phyloP scores from a whole-genome alignment of 176 grass and related monocot genomes.

The Eleusine coracana region DNA sequence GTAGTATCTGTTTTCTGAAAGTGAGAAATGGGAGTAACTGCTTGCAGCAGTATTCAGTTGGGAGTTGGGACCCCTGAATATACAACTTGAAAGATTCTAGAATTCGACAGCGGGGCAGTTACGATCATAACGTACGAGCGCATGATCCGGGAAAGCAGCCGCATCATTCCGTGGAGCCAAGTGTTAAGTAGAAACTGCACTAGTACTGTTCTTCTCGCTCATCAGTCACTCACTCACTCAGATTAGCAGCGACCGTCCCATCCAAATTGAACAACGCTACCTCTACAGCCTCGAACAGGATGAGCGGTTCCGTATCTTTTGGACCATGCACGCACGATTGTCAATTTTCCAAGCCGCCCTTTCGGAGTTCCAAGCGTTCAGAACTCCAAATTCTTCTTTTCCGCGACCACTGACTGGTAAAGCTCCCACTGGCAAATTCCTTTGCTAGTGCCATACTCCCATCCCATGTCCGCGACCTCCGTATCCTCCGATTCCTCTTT shows the following conservation, averaged over 20 bases:
- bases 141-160: background rate
- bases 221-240: background rate
- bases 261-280: background rate
- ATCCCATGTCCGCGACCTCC: background rate
- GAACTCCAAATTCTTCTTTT: background rate
- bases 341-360: background rate
- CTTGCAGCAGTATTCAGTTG: background rate
- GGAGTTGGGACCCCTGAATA: background rate
- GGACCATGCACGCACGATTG: background rate
- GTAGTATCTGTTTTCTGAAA: background rate
- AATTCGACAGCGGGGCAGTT: background rate
- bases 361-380: background rate
- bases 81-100: slow-evolving; percentile 1
- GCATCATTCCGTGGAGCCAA: background rate
- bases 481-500: background rate
- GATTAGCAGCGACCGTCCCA: background rate
- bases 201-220: background rate
- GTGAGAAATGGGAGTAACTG: background rate
- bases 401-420: background rate
- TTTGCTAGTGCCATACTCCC: background rate
- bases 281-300: background rate
- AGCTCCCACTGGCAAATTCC: background rate
- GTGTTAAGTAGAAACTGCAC: background rate
- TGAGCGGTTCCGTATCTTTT: background rate
- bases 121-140: background rate